Conservation (phyloP, 176 grass and related monocot species). For the Panicum miliaceum region DNA sequence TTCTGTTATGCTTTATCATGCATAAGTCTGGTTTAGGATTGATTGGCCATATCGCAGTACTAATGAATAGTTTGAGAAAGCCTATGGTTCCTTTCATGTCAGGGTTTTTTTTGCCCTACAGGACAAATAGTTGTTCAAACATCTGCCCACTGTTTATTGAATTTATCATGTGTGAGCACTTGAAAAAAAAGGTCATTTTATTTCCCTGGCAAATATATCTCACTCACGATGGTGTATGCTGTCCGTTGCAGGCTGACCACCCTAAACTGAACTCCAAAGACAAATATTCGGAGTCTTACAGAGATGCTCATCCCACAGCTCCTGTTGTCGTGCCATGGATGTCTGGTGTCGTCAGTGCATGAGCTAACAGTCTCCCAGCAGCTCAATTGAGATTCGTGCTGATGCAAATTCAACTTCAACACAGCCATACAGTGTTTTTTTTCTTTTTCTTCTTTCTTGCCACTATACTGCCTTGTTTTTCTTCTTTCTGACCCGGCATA, state of each 20-base stretch:
- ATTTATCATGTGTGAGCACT: not conserved
- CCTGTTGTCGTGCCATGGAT: conserved; percentile 91
- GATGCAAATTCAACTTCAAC: conserved; percentile 37
- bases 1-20: not conserved
- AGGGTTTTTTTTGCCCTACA: not conserved
- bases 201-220: not conserved
- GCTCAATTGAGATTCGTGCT: not conserved
- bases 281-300: conserved; percentile 83
- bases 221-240: conserved; percentile 31
- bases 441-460: not conserved
- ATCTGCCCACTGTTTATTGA: not conserved
- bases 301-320: conserved; percentile 76
- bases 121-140: not conserved
- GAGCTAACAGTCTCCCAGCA: not conserved
- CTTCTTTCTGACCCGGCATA: conserved; percentile 11
- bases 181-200: not conserved
- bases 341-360: conserved; percentile 72
- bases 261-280: conserved; percentile 81
- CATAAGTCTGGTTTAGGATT: not conserved
- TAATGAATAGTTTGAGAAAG: not conserved
- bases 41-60: not conserved
- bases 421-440: conserved; percentile 24
- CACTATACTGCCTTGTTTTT: conserved; percentile 36
- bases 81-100: not conserved
- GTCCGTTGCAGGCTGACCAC: conserved; percentile 58